phyloP scores from a whole-genome alignment of 495 filamentous ascomycete genomes.

The Lineolata rhizophorae region DNA sequence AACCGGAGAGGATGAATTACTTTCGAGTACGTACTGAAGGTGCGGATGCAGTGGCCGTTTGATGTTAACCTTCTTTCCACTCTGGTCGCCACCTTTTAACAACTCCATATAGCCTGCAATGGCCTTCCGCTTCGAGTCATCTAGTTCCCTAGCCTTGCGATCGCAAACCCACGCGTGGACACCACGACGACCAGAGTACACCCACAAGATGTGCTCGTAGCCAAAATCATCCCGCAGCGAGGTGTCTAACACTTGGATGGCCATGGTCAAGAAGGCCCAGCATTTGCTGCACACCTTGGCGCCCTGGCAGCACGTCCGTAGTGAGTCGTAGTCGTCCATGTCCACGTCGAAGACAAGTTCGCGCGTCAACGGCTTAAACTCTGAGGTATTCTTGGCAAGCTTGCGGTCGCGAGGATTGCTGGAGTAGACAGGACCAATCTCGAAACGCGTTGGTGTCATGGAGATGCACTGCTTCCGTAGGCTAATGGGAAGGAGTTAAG shows the following conservation, averaged over 20 bases:
- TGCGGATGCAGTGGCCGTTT: conserved; percentile 81
- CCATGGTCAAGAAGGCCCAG: conserved; percentile 94
- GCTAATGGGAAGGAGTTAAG: no score
- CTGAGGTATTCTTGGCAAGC: conserved; percentile 46
- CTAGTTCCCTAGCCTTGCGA: conserved; percentile 55
- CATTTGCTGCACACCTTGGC: conserved; percentile 87
- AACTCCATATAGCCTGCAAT: conserved; percentile 78
- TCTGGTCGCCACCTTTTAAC: conserved; percentile 58
- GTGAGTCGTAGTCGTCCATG: conserved; percentile 93
- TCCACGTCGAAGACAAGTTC: conserved; percentile 98
- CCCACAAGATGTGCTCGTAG: conserved; percentile 92
- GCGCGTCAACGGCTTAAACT: conserved; percentile 60
- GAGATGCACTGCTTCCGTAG: conserved; percentile 78
- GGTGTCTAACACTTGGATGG: conserved; percentile 76
- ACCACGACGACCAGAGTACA: conserved; percentile 90
- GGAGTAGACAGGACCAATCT: conserved; percentile 89
- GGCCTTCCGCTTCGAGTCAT: conserved; percentile 62
- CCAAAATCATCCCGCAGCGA: conserved; percentile 84
- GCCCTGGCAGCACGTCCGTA: conserved; percentile 82
- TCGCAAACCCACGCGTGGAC: conserved; percentile 99
- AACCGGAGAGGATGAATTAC: conserved; percentile 2
- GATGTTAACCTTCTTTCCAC: conserved; percentile 72
- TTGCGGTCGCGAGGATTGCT: conserved; percentile 91
- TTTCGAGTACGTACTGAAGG: conserved; percentile 29
- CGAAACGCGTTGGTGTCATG: conserved; percentile 79